Evolutionary conservation across 2,329 filamentous ascomycete species (phyloP), one percentile per base, ranked within the genome.

Genomic region (Penicillium sp.): DNA sequence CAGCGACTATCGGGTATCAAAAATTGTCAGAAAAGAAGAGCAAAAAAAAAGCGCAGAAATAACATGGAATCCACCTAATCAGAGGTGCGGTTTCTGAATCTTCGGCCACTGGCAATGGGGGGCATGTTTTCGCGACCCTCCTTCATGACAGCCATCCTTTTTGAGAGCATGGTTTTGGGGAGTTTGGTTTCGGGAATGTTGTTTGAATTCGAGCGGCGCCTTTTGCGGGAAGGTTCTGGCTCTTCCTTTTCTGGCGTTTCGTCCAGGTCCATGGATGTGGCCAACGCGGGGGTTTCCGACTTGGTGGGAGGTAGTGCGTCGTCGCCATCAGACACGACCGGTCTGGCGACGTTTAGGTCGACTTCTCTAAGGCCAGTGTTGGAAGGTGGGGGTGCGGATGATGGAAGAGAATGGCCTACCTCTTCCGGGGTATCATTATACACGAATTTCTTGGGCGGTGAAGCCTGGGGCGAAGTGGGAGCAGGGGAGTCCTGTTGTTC

Each of bases 381-480:
- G 69, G 74, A 74, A 59, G 70, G 69, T 50, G 65, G 68, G 55
- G 63, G 59, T 58, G 62, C 59, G 57, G 65, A 63, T 50, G 70
- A 63, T 43, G 69, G 58, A 66, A 63, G 63, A 63, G 66, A 63
- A 51, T 68, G 66, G 63, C 67, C 70, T 70, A 74, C 69, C 68
- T 72, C 71, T 61, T 76, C 70, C 63, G 68, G 72, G 50, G 65
- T 69, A 63, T 84, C 82, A 60, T 79, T 80, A 66, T 82, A 84
- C 56, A 85, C 75, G 55, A 78, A 79, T 31, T 76, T 74, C 65
- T 84, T 84, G 25, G 75, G 75, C 5, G 82, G 80, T 53, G 75
- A 78, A 33, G 71, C 67, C 34, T 68, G 65, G 16, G 67, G 63
- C 25, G 69, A 68, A 53, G 59, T 66, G 21, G 58, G 50, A 13